phyloP scores from a whole-genome alignment of 2,329 filamentous ascomycete species.

The Botrytis byssoidea region DNA sequence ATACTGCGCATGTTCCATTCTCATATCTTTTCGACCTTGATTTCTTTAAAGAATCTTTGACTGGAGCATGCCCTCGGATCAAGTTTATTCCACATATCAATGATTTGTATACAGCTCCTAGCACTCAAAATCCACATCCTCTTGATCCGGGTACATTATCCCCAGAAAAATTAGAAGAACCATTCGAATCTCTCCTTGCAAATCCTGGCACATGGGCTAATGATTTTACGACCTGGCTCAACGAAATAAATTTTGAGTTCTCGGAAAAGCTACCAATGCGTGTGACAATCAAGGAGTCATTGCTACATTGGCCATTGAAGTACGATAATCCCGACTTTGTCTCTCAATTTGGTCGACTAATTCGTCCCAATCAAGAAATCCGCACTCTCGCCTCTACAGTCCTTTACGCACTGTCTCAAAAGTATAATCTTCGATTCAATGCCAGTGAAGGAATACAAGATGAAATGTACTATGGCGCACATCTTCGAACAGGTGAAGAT shows the following conservation, averaged over 20 bases:
- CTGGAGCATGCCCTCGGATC: slow-evolving; percentile 28
- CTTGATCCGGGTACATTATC: slow-evolving; percentile 14
- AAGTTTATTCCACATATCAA: slow-evolving; percentile 24
- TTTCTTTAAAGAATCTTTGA: slow-evolving; percentile 27
- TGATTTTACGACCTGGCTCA: slow-evolving; percentile 33
- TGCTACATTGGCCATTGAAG: slow-evolving; percentile 31
- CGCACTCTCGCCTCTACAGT: slow-evolving; percentile 30
- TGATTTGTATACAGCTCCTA: slow-evolving; percentile 26
- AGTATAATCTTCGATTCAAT: slow-evolving; percentile 34
- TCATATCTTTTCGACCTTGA: slow-evolving; percentile 32
- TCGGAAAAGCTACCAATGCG: slow-evolving; percentile 27
- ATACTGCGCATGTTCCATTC: slow-evolving; percentile 25
- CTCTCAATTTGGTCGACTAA: slow-evolving; percentile 28
- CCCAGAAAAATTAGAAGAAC: slow-evolving; percentile 5
- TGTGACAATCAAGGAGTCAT: slow-evolving; percentile 29
- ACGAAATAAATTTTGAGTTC: slow-evolving; percentile 25
- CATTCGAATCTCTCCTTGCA: slow-evolving; percentile 8
- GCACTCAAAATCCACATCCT: slow-evolving; percentile 16
- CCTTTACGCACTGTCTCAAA: slow-evolving; percentile 36
- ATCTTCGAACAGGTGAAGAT: slow-evolving; percentile 42
- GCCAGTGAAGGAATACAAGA: slow-evolving; percentile 31
- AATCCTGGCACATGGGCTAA: slow-evolving; percentile 30
- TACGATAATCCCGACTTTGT: slow-evolving; percentile 29
- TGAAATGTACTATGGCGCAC: slow-evolving; percentile 41
- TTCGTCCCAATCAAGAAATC: slow-evolving; percentile 30